phyloP scores from a whole-genome alignment of 2,329 filamentous ascomycete genomes.

The Penicillium sp. region DNA sequence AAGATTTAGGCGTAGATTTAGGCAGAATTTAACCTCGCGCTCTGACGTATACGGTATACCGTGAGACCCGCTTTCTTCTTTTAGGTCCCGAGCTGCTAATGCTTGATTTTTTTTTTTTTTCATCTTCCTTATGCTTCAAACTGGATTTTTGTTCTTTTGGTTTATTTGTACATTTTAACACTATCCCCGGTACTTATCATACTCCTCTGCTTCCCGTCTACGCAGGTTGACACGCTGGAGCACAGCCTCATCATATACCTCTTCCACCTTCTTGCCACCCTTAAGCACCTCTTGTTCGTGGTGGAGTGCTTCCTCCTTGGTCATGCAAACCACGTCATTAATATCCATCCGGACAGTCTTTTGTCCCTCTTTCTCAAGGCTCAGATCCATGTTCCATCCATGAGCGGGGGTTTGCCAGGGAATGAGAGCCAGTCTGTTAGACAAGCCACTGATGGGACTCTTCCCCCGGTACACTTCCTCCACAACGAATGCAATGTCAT shows the following conservation, averaged over 20 bases:
- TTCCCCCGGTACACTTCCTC: constrained; percentile 86
- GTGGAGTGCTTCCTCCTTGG: constrained; percentile 77
- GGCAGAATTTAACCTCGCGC: neutral
- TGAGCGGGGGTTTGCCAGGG: constrained; percentile 70
- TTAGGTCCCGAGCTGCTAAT: neutral
- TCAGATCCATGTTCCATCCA: constrained; percentile 62
- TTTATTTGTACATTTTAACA: constrained; percentile 1
- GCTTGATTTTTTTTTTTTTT: neutral
- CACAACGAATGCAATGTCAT: constrained; percentile 81
- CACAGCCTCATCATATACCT: constrained; percentile 70
- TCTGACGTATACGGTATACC: constrained; percentile 5
- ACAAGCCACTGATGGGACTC: constrained; percentile 77
- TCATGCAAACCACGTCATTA: constrained; percentile 82
- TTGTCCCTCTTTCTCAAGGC: constrained; percentile 64
- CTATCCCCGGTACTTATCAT: constrained; percentile 49
- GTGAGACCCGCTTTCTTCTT: neutral
- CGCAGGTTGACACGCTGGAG: constrained; percentile 67
- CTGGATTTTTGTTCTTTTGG: neutral
- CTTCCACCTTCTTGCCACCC: constrained; percentile 64
- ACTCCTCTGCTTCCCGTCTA: constrained; percentile 64
- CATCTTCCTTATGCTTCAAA: neutral
- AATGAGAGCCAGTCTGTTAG: constrained; percentile 75
- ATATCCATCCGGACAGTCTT: constrained; percentile 70
- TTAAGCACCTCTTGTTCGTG: constrained; percentile 80
- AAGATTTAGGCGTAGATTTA: neutral